These are phyloP conservation scores for Psophocarpus tetragonolobus DNA, from an alignment of 306 rosid species.

Conservation along the genomic window DNA sequence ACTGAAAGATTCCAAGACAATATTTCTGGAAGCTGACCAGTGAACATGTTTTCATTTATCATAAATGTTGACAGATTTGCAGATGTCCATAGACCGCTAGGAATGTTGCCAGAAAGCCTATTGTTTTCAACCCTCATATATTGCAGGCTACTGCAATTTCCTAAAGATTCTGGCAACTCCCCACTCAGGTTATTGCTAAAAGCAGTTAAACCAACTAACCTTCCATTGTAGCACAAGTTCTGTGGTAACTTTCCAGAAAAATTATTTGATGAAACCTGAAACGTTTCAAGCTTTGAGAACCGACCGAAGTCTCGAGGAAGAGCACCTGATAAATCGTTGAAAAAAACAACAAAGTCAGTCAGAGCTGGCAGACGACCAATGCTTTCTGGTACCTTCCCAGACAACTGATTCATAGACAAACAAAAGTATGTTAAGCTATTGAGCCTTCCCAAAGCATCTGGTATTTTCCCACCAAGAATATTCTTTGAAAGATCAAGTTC, in stretches of 20 bases:
- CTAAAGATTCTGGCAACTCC: constrained; percentile 64
- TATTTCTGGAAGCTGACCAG: constrained; percentile 60
- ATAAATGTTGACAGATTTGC: constrained; percentile 21
- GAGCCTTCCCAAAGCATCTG: constrained; percentile 60
- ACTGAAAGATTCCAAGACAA: constrained; percentile 36
- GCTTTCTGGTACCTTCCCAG: constrained; percentile 60
- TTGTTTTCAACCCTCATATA: constrained; percentile 39
- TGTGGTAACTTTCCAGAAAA: constrained; percentile 58
- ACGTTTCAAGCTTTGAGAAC: constrained; percentile 40
- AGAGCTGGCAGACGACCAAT: constrained; percentile 58
- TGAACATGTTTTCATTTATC: constrained; percentile 50
- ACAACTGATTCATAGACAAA: constrained; percentile 48
- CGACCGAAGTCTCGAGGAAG: constrained; percentile 63
- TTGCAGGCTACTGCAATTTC: constrained; percentile 49
- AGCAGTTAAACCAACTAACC: constrained; percentile 48
- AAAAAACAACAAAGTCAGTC: constrained; percentile 34
- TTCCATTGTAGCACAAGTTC: constrained; percentile 51
- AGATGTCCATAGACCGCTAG: constrained; percentile 67
- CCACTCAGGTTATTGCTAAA: constrained; percentile 56
- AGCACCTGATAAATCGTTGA: constrained; percentile 58
- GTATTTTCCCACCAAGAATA: constrained; percentile 49
- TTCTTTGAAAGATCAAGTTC: constrained; percentile 52
- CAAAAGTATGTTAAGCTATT: constrained; percentile 31
- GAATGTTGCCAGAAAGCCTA: constrained; percentile 55
- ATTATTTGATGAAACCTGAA: constrained; percentile 47